A percentile compares a stretch with the other conserved stretches of the same genome.
Evolutionary conservation across 2,329 filamentous ascomycete genomes (phyloP).

Genomic region (Ophiostoma pallidulum): DNA sequence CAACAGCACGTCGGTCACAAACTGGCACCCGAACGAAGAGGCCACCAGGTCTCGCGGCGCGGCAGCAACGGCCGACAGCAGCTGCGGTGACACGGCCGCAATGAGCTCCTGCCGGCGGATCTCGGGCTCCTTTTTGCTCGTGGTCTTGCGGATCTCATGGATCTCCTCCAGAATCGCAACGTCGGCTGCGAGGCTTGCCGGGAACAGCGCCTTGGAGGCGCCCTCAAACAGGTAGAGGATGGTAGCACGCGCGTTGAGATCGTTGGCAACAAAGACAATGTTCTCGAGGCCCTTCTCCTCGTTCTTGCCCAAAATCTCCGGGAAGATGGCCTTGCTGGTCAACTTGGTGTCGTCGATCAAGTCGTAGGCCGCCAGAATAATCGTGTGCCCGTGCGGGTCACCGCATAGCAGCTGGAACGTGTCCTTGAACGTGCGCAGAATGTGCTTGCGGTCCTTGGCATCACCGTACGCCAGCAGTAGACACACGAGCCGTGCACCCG

Average conservation of each 20-base stretch:
- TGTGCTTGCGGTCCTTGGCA: constrained; percentile 86
- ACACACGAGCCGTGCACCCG: constrained; percentile 72
- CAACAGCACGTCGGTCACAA: constrained; percentile 74
- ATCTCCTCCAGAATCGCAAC: constrained; percentile 66
- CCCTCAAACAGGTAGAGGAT: constrained; percentile 76
- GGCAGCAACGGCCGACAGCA: constrained; percentile 64
- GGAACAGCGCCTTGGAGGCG: constrained; percentile 51
- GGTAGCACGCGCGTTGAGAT: constrained; percentile 55
- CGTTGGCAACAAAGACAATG: constrained; percentile 53
- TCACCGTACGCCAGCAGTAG: constrained; percentile 73
- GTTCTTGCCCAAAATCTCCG: constrained; percentile 71
- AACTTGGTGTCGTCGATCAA: constrained; percentile 92
- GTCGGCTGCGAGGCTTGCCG: constrained; percentile 52
- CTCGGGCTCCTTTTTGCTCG: constrained; percentile 85
- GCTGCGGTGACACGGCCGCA: constrained; percentile 60
- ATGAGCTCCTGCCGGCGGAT: constrained; percentile 67
- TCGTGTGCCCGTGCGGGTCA: constrained; percentile 66
- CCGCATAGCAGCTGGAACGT: constrained; percentile 77
- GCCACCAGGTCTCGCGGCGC: constrained; percentile 59
- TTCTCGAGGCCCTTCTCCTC: constrained; percentile 53
- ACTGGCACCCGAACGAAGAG: constrained; percentile 77
- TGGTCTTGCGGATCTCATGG: constrained; percentile 67
- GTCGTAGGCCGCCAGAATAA: constrained; percentile 80
- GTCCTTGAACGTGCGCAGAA: constrained; percentile 81
- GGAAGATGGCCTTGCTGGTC: constrained; percentile 74